Conservation (phyloP, 306 rosid species). For the Oemleria cerasiformis region DNA sequence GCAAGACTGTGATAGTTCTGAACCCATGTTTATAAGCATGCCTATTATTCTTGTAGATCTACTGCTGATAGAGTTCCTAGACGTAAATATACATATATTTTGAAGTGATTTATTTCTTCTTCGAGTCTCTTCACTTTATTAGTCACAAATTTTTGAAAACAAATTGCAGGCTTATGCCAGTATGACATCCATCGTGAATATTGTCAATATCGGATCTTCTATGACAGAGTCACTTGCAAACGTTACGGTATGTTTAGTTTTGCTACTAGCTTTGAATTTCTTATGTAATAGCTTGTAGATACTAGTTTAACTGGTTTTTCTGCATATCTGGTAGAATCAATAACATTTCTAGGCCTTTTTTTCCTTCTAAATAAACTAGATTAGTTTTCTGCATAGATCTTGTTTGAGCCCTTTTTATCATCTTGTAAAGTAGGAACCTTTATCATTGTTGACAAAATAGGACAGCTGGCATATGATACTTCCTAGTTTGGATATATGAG, state of each 20-base stretch:
- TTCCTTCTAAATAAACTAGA: background rate
- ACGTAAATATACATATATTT: background rate
- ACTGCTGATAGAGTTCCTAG: background rate
- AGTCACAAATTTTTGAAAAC: constrained; percentile 7
- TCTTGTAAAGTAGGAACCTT: background rate
- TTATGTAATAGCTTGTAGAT: background rate
- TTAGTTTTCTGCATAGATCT: background rate
- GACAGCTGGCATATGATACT: background rate
- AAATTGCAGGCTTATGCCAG: constrained; percentile 76
- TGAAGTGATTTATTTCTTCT: background rate
- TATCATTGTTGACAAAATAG: background rate
- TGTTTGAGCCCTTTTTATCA: background rate
- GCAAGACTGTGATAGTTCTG: no score
- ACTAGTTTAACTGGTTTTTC: background rate
- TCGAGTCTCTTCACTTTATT: background rate
- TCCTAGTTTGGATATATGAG: background rate
- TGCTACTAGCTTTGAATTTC: background rate
- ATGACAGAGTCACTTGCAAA: constrained; percentile 73
- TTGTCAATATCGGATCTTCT: constrained; percentile 65
- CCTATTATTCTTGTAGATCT: background rate
- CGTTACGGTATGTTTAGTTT: constrained; percentile 53
- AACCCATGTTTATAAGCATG: background rate
- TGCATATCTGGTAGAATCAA: background rate
- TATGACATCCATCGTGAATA: constrained; percentile 74
- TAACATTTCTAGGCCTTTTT: background rate